These are phyloP conservation scores for Coniochaeta pulveracea DNA, from an alignment of 2,329 filamentous ascomycete genomes.

Conservation along the genomic window DNA sequence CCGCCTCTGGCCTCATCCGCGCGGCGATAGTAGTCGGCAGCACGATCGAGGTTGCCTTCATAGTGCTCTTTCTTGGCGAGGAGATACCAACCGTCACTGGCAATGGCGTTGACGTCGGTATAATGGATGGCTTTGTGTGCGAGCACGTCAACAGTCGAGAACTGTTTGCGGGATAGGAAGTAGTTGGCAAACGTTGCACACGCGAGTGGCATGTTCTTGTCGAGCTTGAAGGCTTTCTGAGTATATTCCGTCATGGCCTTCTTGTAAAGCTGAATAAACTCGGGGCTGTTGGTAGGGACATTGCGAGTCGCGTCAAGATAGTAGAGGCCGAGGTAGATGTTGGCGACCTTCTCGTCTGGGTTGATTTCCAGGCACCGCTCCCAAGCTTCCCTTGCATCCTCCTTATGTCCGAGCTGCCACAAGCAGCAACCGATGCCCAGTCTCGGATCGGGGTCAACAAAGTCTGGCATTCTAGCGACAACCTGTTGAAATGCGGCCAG, in stretches of 20 bases:
- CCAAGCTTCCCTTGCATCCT: constrained; percentile 86
- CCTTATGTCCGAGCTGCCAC: constrained; percentile 92
- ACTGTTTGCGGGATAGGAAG: constrained; percentile 73
- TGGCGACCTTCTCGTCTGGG: constrained; percentile 77
- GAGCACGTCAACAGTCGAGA: constrained; percentile 72
- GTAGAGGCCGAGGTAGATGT: constrained; percentile 81
- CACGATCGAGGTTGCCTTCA: constrained; percentile 60
- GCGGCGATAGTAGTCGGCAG: constrained; percentile 76
- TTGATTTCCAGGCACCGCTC: constrained; percentile 72
- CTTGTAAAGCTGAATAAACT: constrained; percentile 78
- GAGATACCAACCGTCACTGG: constrained; percentile 95
- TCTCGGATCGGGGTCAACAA: constrained; percentile 87
- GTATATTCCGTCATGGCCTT: constrained; percentile 92
- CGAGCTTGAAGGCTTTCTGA: constrained; percentile 84
- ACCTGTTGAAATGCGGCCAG: constrained; percentile 79
- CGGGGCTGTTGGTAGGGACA: constrained; percentile 70
- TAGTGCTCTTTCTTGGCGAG: constrained; percentile 87
- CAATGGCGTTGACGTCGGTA: constrained; percentile 92
- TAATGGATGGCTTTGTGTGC: constrained; percentile 90
- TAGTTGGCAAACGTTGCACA: constrained; percentile 86
- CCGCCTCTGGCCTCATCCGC: constrained; percentile 89
- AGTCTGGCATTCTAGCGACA: constrained; percentile 70
- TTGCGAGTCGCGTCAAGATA: constrained; percentile 80
- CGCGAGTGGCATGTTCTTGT: constrained; percentile 81
- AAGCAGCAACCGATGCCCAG: constrained; percentile 95